Percentiles rank a stretch among this genome's conserved stretches.
These are phyloP conservation scores for Evansstolkia leycettana DNA, from an alignment of 495 filamentous ascomycete genomes.

Conservation along the genomic window DNA sequence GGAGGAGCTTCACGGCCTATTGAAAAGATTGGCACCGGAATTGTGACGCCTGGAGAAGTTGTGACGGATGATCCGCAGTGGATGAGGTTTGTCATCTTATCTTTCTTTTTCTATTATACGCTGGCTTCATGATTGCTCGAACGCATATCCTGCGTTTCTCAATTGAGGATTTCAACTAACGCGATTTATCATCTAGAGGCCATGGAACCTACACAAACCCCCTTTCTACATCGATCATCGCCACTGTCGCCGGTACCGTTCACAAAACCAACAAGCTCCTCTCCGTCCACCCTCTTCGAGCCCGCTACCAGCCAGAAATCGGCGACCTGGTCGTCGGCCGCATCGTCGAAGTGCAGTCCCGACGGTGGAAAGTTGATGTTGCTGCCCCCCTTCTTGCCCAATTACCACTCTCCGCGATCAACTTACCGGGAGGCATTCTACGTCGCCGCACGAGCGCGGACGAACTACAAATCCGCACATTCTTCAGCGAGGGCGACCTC, in stretches of 20 bases:
- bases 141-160: too few relatives aligned
- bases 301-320: constrained; percentile 92
- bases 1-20: constrained; percentile 19
- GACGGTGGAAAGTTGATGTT: constrained; percentile 90
- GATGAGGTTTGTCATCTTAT: constrained; percentile 76
- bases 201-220: constrained; percentile 66
- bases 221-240: constrained; percentile 54
- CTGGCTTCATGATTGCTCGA: too few relatives aligned
- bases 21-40: constrained; percentile 24
- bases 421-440: constrained; percentile 87
- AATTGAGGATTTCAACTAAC: too few relatives aligned
- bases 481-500: constrained; percentile 84
- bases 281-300: constrained; percentile 73
- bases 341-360: constrained; percentile 80
- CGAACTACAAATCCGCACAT: constrained; percentile 87
- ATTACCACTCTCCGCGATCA: constrained; percentile 79
- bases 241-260: constrained; percentile 77
- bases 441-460: constrained; percentile 84
- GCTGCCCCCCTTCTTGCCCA: constrained; percentile 69
- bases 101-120: constrained; percentile 3
- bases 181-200: constrained; percentile 46
- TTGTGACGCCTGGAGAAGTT: constrained; percentile 82
- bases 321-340: constrained; percentile 91
- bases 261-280: constrained; percentile 93
- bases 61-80: constrained; percentile 89